Evolutionary conservation across 306 rosid genomes (phyloP), one percentile per base, ranked within the genome.

Genomic region (Dryas drummondii): DNA sequence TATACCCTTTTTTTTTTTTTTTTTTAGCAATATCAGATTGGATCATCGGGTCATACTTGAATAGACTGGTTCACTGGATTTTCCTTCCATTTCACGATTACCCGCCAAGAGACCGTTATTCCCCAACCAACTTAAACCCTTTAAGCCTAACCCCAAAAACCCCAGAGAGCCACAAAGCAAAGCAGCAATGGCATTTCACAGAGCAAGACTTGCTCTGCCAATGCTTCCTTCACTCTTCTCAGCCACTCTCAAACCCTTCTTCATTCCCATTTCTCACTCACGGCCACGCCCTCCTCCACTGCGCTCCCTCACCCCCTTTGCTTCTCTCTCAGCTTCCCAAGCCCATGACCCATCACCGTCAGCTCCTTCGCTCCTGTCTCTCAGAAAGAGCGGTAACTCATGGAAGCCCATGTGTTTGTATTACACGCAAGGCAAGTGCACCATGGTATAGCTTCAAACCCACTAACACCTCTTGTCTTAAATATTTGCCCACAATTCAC

Each of bases 371-470:
- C 72, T 60, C 53, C 50, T 41, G 16, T 7, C 73, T 59, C 62
- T 74, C 2, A 65, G 16, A 32, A 79, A 37, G 53, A 5, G 78
- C 59, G 82, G 81, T 12, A 42, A 16, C 49, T 91, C 87, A 60
- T 83, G 93, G 91, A 91, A 82, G 80, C 98, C 90, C 66, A 84
- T 86, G 83, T 94, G 98, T 81, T 72, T 94, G 81, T 94, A 88
- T 78, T 92, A 87, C 87, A 90, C 97, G 3, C 98, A 94, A 81
- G 94, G 86, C 50, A 91, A 87, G 67, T 94, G 98, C 88, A 83
- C 90, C 66, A 85, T 65, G 98, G 98, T 91, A 58, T 40, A 11
- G 71, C 54, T 74, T 6, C 11, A 4, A 3, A 63, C 78, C 61
- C 77, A 2, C 78, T 56, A 8, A 10, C 22, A 58, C 54, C 7